Base-by-base conservation (phyloP, 768 basidiomycete species). In the Suillus occidentalis region DNA sequence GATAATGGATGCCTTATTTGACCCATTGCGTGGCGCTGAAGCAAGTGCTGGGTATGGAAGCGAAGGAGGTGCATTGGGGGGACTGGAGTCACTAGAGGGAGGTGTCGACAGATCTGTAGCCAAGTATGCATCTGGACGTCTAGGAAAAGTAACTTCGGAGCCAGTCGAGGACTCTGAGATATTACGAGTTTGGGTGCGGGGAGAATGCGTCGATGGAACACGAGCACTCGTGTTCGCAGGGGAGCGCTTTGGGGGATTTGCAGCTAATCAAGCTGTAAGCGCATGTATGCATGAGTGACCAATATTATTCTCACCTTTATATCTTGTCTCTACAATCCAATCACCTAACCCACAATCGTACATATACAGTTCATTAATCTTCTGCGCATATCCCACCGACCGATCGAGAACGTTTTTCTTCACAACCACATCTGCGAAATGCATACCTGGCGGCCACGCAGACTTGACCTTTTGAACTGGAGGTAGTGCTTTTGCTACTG, bases 31-130 rank as follows among this genome's bases (percentile, higher is more conserved):
- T 39, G 72, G 71, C 52, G 72, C 66, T 45, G 73, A 69, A 22
- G 85, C 89, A 45, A 93, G 79, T 5, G 88, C 85, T 4, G 92
- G 92, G 71, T 94, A 94, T 4, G 92, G 92, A 45, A 94, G 83
- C 6, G 83, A 72, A 0, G 89, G 85, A 0, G 87, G 85, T 9
- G 82, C 76, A 62, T 80, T 83, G n/a, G 89, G 81, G 1, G 83
- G 81, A 16, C 81, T 78, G 62, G 84, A 72, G 69, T 89, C 87
- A 57, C 76, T 79, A 22, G 69, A 77, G 62, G 63, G 78, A 60
- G 77, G 80, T 34, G 82, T 76, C 5, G 87, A 81, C 14, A 94
- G 82, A 73, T 94, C 92, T 3, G 92, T 93, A 7, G 92, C 92
- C 31, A 82, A 81, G 63, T 85, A 87, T 12, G 92, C 90, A 70